Evolutionary conservation across 331 rosid species (phyloP).

Genomic region (Phaseolus coccineus): DNA sequence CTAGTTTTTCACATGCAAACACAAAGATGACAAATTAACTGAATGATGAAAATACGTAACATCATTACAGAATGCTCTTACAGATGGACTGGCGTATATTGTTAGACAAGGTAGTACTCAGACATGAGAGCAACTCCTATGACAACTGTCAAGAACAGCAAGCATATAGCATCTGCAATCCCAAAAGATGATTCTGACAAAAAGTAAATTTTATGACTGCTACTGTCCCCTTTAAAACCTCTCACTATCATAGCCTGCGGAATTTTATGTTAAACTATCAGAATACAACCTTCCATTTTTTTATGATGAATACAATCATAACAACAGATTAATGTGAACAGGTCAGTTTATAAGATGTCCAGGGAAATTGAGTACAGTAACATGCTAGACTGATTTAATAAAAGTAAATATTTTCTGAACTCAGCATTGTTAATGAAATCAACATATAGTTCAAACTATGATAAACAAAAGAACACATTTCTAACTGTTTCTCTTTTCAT

Average conservation of each 20-base stretch:
- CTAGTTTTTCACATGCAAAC: constrained; percentile 14
- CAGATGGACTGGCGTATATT: constrained; percentile 15
- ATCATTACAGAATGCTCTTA: constrained; percentile 8
- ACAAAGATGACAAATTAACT: constrained; percentile 11
- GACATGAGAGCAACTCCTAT: constrained; percentile 72
- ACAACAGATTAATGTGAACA: constrained; percentile 24
- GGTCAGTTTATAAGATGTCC: not conserved
- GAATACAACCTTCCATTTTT: not conserved
- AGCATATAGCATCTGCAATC: constrained; percentile 61
- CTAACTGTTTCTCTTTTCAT: constrained; percentile 1
- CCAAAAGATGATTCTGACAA: constrained; percentile 80
- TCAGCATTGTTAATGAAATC: not conserved
- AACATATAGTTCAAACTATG: constrained; percentile 29
- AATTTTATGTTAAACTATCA: constrained; percentile 39
- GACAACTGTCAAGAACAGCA: constrained; percentile 64
- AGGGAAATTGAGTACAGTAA: constrained; percentile 11
- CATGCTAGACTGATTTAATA: not conserved
- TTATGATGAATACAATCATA: not conserved
- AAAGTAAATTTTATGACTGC: constrained; percentile 74
- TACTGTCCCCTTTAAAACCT: constrained; percentile 90
- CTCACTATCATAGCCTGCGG: constrained; percentile 95
- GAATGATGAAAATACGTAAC: not conserved
- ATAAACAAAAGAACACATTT: constrained; percentile 26
- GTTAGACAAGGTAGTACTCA: constrained; percentile 69
- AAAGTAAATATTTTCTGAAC: not conserved